Conservation (phyloP, 2,329 filamentous ascomycete species). For the Botrytis medusae region DNA sequence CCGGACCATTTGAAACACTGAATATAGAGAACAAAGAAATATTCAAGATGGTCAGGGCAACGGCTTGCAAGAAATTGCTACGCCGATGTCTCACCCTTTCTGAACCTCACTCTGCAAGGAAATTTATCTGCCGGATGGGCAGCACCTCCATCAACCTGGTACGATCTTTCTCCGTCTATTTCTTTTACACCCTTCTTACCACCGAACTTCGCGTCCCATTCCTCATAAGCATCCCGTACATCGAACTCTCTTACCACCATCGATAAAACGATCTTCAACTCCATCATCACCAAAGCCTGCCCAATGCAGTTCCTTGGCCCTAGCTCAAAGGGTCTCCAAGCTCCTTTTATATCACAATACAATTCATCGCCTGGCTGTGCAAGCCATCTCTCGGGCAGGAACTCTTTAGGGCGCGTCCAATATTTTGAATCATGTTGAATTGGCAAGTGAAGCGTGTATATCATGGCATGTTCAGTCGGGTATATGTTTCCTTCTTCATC, state of each 20-base stretch:
- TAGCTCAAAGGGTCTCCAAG: constrained; percentile 56
- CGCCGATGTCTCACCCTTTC: background rate
- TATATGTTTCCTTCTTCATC: constrained; percentile 25
- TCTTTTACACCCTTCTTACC: constrained; percentile 9
- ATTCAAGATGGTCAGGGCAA: background rate
- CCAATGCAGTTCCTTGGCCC: constrained; percentile 58
- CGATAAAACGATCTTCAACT: constrained; percentile 49
- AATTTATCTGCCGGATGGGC: constrained; percentile 20
- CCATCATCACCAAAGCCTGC: constrained; percentile 52
- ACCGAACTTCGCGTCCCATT: constrained; percentile 24
- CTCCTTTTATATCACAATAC: constrained; percentile 41
- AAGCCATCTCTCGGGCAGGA: constrained; percentile 51
- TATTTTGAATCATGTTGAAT: constrained; percentile 43
- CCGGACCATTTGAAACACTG: background rate
- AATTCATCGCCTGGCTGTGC: constrained; percentile 40
- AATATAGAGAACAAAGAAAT: background rate
- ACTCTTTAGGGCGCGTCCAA: constrained; percentile 48
- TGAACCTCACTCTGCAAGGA: constrained; percentile 17
- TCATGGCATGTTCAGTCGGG: constrained; percentile 26
- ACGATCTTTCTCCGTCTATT: constrained; percentile 25
- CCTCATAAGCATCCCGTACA: constrained; percentile 43
- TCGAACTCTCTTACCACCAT: constrained; percentile 50
- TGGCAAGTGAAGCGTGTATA: constrained; percentile 26
- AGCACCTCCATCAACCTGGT: constrained; percentile 28
- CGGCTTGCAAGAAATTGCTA: background rate